Percentiles rank a stretch among this genome's conserved stretches.
Evolutionary conservation across 345 rosid species (phyloP).

Genomic region (Hevea brasiliensis): DNA sequence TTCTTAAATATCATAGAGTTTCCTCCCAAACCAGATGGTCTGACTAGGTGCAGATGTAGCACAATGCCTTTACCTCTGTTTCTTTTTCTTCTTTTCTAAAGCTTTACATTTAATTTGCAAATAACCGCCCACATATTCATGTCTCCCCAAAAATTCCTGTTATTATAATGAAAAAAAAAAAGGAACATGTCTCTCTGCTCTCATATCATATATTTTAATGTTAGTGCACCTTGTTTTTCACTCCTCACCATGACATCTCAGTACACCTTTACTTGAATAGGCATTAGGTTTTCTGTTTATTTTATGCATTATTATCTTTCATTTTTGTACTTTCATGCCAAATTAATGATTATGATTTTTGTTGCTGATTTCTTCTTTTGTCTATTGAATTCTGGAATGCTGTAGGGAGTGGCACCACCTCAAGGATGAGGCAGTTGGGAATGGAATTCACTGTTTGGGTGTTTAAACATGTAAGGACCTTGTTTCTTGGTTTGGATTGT

Average conservation of each 20-base stretch:
- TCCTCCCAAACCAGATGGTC: background rate
- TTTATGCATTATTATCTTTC: background rate
- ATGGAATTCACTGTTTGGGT: slow-evolving; percentile 99
- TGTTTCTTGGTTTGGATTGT: slow-evolving; percentile 23
- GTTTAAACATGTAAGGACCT: slow-evolving; percentile 81
- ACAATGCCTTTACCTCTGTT: background rate
- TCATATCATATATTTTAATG: background rate
- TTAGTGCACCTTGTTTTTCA: background rate
- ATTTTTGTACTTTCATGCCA: background rate
- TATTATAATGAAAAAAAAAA: background rate
- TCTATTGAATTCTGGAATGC: slow-evolving; percentile 24
- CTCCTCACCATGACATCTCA: no score
- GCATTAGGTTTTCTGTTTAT: background rate
- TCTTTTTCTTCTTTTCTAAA: background rate
- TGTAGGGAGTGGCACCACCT: slow-evolving; percentile 77
- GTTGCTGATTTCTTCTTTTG: slow-evolving; percentile 16
- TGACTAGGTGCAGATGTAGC: background rate
- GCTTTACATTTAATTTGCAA: background rate
- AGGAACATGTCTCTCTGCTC: background rate
- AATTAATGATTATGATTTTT: slow-evolving; percentile 7
- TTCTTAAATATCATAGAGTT: background rate
- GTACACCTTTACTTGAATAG: no score
- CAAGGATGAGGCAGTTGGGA: slow-evolving; percentile 90
- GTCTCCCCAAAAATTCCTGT: background rate
- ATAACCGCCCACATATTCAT: background rate